A percentile compares a stretch with the other conserved stretches of the same genome.
phyloP scores from a whole-genome alignment of 768 basidiomycete species.

The Cyathus striatus region DNA sequence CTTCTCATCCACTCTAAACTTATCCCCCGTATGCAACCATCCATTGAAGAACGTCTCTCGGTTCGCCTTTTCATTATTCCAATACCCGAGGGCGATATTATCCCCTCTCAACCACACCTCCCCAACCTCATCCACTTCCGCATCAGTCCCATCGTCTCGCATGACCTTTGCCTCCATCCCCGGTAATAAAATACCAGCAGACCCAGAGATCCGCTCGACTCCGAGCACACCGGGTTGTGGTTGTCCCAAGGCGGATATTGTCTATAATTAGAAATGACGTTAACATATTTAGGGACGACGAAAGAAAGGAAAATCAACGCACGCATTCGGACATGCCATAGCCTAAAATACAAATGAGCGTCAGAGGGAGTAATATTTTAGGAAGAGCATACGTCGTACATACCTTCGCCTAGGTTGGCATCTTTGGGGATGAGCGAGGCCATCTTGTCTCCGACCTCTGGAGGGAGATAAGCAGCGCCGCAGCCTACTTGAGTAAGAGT shows the following conservation, averaged over 20 bases:
- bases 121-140: slow-evolving; percentile 51
- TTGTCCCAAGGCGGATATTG: slow-evolving; percentile 42
- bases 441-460: slow-evolving; percentile 41
- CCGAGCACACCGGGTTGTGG: slow-evolving; percentile 40
- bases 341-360: too few relatives aligned
- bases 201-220: slow-evolving; percentile 35
- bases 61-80: slow-evolving; percentile 65
- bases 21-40: slow-evolving; percentile 78
- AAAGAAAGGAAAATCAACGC: too few relatives aligned
- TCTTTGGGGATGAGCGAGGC: slow-evolving; percentile 27
- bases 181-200: slow-evolving; percentile 55
- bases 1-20: slow-evolving; percentile 54
- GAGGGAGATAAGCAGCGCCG: slow-evolving; percentile 69
- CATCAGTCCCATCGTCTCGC: slow-evolving; percentile 53
- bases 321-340: too few relatives aligned
- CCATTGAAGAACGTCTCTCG: slow-evolving; percentile 63
- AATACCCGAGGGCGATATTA: slow-evolving; percentile 65
- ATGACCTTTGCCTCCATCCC: slow-evolving; percentile 62
- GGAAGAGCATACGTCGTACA: too few relatives aligned
- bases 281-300: too few relatives aligned
- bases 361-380: too few relatives aligned
- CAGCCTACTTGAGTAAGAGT: slow-evolving; percentile 36
- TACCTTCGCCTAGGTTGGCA: slow-evolving; percentile 30
- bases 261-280: too few relatives aligned
- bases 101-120: slow-evolving; percentile 58